These are phyloP conservation scores for Rhynchosporium agropyri DNA, from an alignment of 2,329 filamentous ascomycete genomes.

Conservation along the genomic window DNA sequence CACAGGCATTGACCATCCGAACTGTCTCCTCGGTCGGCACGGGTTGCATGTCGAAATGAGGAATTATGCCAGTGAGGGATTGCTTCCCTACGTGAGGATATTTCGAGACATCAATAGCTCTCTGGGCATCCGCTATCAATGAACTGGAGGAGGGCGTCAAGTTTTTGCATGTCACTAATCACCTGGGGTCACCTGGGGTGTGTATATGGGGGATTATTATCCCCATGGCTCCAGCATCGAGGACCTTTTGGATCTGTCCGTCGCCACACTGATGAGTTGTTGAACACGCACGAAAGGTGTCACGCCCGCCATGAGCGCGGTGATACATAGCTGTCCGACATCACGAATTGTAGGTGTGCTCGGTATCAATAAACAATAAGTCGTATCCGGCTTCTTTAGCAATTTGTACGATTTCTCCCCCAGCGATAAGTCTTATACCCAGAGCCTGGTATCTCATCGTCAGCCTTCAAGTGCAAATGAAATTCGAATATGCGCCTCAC, in stretches of 20 bases:
- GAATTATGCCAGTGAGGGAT: neutral
- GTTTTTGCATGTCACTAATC: too few relatives aligned
- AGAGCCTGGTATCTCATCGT: neutral
- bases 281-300: slow-evolving; percentile 1
- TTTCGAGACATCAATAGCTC: neutral
- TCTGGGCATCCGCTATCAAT: neutral
- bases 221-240: neutral
- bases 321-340: neutral
- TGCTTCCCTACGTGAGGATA: neutral
- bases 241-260: neutral
- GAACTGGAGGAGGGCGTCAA: neutral
- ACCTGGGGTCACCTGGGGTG: neutral
- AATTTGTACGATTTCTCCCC: neutral
- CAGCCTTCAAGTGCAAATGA: too few relatives aligned
- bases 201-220: neutral
- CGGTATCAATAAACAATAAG: neutral
- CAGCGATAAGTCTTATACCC: neutral
- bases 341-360: neutral
- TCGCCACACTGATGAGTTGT: neutral
- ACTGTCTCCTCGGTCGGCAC: neutral
- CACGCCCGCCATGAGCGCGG: neutral
- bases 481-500: too few relatives aligned
- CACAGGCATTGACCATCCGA: neutral
- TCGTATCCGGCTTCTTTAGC: neutral
- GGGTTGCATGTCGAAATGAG: neutral